A percentile compares a stretch with the other conserved stretches of the same genome.
Evolutionary conservation across 257 asterid species (phyloP).

Genomic region (Solanum ossicruentum): DNA sequence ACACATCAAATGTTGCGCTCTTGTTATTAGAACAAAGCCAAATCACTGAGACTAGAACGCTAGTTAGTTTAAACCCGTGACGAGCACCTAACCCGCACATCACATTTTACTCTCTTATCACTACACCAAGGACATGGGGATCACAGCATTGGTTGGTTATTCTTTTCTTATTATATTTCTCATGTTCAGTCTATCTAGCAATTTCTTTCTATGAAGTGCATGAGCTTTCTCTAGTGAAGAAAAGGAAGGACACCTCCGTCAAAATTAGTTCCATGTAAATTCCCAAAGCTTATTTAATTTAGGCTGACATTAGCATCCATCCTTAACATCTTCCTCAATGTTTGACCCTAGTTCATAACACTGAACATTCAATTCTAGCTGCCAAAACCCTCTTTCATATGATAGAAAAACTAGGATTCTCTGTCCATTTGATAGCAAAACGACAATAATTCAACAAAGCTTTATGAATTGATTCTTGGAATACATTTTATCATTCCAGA

Average conservation of each 20-base stretch:
- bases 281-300: not conserved
- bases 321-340: not conserved
- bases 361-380: not conserved
- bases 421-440: not conserved
- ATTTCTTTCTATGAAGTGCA: not conserved
- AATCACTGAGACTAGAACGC: not conserved
- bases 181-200: not conserved
- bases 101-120: not conserved
- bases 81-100: not conserved
- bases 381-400: not conserved
- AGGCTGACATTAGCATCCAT: not conserved
- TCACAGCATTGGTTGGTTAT: not conserved
- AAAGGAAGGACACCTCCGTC: not conserved
- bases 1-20: not conserved
- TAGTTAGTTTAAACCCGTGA: not conserved
- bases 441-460: not conserved
- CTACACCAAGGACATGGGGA: not conserved
- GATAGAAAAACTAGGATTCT: not conserved
- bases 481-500: not conserved
- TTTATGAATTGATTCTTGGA: not conserved
- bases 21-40: not conserved
- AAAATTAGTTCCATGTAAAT: not conserved
- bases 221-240: not conserved
- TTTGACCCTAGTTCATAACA: not conserved
- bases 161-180: not conserved